Percentiles rank a stretch among this genome's conserved stretches.
Evolutionary conservation across 257 asterid genomes (phyloP).

Genomic region (Solanum verrucosum): DNA sequence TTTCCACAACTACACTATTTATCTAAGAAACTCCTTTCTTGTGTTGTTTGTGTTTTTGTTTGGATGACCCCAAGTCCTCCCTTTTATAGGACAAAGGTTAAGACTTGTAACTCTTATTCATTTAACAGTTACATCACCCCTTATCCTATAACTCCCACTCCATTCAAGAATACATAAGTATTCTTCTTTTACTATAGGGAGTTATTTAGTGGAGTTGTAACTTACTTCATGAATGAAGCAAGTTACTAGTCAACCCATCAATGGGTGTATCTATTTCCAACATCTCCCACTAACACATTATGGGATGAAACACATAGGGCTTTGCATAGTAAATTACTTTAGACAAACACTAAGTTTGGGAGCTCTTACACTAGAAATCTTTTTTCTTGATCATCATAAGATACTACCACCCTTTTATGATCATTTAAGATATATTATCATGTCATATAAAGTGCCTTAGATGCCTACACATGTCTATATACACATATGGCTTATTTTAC

Average conservation of each 20-base stretch:
- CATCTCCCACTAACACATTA: neutral
- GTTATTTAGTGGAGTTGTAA: neutral
- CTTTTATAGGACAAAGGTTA: neutral
- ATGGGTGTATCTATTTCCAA: neutral
- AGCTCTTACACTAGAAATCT: neutral
- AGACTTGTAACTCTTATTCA: neutral
- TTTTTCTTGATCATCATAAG: neutral
- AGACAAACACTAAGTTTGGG: neutral
- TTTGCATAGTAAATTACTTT: neutral
- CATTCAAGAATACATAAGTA: neutral
- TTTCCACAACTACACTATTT: neutral
- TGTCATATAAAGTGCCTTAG: neutral
- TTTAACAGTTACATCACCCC: neutral
- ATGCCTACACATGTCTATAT: neutral
- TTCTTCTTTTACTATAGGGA: neutral
- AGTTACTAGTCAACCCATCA: neutral
- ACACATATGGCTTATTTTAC: neutral
- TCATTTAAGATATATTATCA: neutral
- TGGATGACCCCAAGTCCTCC: no score
- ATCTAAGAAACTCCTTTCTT: no score
- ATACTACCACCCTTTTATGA: neutral
- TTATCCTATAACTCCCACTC: neutral
- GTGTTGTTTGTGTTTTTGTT: no score
- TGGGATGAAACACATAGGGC: neutral
- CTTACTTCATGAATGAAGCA: neutral